Percentiles rank a stretch among this genome's conserved stretches.
Evolutionary conservation across 2,329 filamentous ascomycete genomes (phyloP).

Genomic region (Endoconidiophora laricicola): DNA sequence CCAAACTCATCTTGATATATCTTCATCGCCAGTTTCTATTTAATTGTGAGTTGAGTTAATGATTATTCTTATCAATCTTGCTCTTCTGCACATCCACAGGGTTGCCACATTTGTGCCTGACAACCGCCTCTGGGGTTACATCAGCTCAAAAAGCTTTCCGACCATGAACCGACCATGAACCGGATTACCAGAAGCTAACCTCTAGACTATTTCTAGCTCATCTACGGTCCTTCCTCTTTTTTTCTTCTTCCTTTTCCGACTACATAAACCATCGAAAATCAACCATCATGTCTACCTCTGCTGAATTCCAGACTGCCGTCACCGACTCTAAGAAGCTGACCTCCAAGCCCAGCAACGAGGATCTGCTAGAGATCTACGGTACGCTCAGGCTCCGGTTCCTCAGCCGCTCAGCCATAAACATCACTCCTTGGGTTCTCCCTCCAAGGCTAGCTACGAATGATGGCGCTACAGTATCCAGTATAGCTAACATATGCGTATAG

Average conservation of each 20-base stretch:
- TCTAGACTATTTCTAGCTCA: not conserved
- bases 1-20: no score
- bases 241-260: not conserved
- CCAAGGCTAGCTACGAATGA: not conserved
- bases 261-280: constrained; percentile 9
- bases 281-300: constrained; percentile 26
- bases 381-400: constrained; percentile 16
- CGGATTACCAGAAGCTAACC: not conserved
- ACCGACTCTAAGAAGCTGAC: constrained; percentile 51
- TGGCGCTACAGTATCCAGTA: not conserved
- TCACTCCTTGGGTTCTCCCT: not conserved
- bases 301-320: constrained; percentile 39
- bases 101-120: no score
- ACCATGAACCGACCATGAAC: no score
- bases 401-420: not conserved
- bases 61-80: not conserved
- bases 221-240: not conserved
- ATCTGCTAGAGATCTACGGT: constrained; percentile 49
- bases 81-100: not conserved
- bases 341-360: constrained; percentile 44
- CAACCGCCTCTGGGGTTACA: no score
- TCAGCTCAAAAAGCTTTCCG: no score
- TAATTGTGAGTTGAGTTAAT: not conserved
- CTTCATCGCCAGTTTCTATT: no score
- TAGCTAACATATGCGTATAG: constrained; percentile 20